phyloP scores from a whole-genome alignment of 768 basidiomycete genomes.

The Hirschioporus abietinus region DNA sequence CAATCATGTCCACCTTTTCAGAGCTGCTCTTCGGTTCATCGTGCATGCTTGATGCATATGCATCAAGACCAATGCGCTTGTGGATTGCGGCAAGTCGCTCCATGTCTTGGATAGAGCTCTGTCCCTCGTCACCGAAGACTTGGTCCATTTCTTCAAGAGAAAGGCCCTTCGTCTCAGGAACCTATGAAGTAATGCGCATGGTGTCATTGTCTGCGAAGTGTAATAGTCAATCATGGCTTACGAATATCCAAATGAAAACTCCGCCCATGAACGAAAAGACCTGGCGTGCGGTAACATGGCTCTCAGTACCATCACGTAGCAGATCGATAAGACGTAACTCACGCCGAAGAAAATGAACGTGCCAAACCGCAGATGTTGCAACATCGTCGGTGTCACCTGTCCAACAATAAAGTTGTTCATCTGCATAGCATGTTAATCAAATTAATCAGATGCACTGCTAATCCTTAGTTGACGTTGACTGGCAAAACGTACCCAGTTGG shows the following conservation, averaged over 20 bases:
- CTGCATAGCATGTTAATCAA: slow-evolving; percentile 23
- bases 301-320: slow-evolving; percentile 5
- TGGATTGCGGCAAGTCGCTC: slow-evolving; percentile 45
- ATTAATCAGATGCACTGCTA: slow-evolving; percentile 6
- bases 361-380: slow-evolving; percentile 56
- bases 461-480: neutral
- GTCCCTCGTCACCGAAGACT: slow-evolving; percentile 56
- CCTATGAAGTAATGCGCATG: slow-evolving; percentile 25
- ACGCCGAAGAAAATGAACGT: slow-evolving; percentile 78
- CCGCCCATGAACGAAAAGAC: slow-evolving; percentile 64
- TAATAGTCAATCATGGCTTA: slow-evolving; percentile 19
- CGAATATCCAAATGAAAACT: slow-evolving; percentile 59
- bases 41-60: slow-evolving; percentile 16
- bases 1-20: neutral
- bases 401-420: slow-evolving; percentile 78
- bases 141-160: slow-evolving; percentile 78
- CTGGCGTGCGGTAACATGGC: slow-evolving; percentile 22
- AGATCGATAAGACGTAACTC: slow-evolving; percentile 16
- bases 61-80: slow-evolving; percentile 56
- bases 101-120: slow-evolving; percentile 53
- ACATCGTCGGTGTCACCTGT: slow-evolving; percentile 69
- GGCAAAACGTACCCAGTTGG: slow-evolving; percentile 54
- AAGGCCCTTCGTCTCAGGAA: slow-evolving; percentile 70
- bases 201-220: neutral
- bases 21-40: slow-evolving; percentile 4